A percentile compares a stretch with the other conserved stretches of the same genome.
Evolutionary conservation across 164 flowering plant genomes (phyloP).

Genomic region (Liriodendron chinense): DNA sequence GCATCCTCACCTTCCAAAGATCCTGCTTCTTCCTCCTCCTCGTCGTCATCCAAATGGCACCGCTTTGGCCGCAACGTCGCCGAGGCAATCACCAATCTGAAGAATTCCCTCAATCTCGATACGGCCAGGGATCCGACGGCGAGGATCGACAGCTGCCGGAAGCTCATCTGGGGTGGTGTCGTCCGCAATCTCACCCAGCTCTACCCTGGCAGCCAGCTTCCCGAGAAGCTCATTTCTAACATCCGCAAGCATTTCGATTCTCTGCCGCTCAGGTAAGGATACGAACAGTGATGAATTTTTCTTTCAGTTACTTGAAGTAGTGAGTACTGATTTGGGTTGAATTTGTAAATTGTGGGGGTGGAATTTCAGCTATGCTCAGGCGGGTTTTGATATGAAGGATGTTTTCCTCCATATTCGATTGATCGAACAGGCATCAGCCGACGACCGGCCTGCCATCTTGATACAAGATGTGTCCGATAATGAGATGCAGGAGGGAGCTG

Average conservation of each 20-base stretch:
- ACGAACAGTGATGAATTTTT: background rate
- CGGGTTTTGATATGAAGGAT: slow-evolving; percentile 90
- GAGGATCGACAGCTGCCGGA: slow-evolving; percentile 46
- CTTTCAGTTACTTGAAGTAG: background rate
- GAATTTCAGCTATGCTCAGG: slow-evolving; percentile 70
- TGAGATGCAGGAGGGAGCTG: slow-evolving; percentile 45
- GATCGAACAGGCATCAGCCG: slow-evolving; percentile 69
- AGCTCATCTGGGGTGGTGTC: slow-evolving; percentile 72
- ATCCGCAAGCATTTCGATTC: slow-evolving; percentile 90
- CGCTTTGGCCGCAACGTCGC: slow-evolving; percentile 71
- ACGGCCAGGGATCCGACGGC: slow-evolving; percentile 38
- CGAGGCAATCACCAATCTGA: slow-evolving; percentile 70
- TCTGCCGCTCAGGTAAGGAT: slow-evolving; percentile 68
- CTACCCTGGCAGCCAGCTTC: slow-evolving; percentile 94
- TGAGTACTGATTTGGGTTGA: background rate
- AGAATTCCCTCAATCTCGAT: slow-evolving; percentile 74
- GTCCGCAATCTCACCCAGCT: slow-evolving; percentile 78
- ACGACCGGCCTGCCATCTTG: slow-evolving; percentile 63
- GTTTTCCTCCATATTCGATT: slow-evolving; percentile 79
- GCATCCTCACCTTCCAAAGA: slow-evolving; percentile 21
- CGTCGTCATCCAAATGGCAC: slow-evolving; percentile 45
- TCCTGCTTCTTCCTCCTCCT: slow-evolving; percentile 21
- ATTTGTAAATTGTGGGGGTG: background rate
- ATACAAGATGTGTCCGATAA: slow-evolving; percentile 63
- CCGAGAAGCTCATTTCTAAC: slow-evolving; percentile 85